phyloP scores from a whole-genome alignment of 75 land plant species.

The Selaginella tamariscina region DNA sequence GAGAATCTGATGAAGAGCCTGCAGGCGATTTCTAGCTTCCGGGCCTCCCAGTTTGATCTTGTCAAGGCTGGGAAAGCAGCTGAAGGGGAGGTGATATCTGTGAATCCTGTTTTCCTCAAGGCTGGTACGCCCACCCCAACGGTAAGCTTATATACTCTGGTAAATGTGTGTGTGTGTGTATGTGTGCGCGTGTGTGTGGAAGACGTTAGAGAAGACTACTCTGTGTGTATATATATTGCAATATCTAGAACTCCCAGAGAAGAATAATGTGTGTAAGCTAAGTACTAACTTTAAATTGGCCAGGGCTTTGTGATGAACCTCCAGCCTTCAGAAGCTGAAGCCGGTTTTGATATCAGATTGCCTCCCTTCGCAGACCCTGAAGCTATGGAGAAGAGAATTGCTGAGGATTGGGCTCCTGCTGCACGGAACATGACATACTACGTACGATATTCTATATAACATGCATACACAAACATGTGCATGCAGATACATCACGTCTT shows the following conservation, averaged over 20 bases:
- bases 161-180: no score
- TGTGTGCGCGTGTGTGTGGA: no score
- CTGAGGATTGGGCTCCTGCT: slow-evolving; percentile 94
- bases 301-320: slow-evolving; percentile 99
- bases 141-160: slow-evolving; percentile 32
- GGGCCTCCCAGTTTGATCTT: slow-evolving; percentile 69
- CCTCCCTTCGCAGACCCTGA: slow-evolving; percentile 58
- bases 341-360: slow-evolving; percentile 84
- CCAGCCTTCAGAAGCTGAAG: slow-evolving; percentile 97
- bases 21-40: slow-evolving; percentile 42
- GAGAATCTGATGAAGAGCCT: slow-evolving; percentile 77
- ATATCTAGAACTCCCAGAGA: no score
- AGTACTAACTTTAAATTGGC: not conserved
- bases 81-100: slow-evolving; percentile 80
- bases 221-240: no score
- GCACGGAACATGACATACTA: slow-evolving; percentile 76
- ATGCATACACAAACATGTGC: no score
- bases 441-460: no score
- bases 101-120: slow-evolving; percentile 70
- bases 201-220: no score
- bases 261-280: no score
- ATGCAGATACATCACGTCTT: no score
- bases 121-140: slow-evolving; percentile 83
- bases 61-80: slow-evolving; percentile 62
- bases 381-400: slow-evolving; percentile 50